Percentiles rank a stretch among this genome's conserved stretches.
Evolutionary conservation across 1,139 yeast genomes (phyloP).

Genomic region (Nakaseomyces glabratus): DNA sequence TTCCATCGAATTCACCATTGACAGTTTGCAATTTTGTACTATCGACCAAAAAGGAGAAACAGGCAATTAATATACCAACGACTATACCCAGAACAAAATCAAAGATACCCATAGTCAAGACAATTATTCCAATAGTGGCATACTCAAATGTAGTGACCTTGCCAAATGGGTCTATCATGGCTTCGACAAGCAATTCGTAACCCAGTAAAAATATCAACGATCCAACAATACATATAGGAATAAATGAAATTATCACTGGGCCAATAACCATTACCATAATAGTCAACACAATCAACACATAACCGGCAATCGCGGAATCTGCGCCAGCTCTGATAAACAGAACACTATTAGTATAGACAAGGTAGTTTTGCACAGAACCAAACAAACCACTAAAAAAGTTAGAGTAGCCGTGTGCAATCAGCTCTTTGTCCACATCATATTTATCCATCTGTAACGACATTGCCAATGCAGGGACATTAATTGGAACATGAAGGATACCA

Average conservation of each 20-base stretch:
- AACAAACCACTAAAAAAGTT: slow-evolving; percentile 72
- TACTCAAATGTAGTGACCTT: slow-evolving; percentile 71
- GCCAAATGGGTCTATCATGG: slow-evolving; percentile 77
- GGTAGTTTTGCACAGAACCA: slow-evolving; percentile 87
- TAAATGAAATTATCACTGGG: slow-evolving; percentile 84
- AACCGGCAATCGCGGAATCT: slow-evolving; percentile 78
- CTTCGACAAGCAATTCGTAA: slow-evolving; percentile 79
- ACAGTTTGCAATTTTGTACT: slow-evolving; percentile 82
- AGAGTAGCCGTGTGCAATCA: slow-evolving; percentile 93
- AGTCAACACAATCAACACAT: slow-evolving; percentile 76
- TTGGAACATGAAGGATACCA: slow-evolving; percentile 93
- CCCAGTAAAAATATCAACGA: slow-evolving; percentile 84
- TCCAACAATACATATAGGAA: slow-evolving; percentile 94
- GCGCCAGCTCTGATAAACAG: slow-evolving; percentile 92
- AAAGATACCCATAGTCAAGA: slow-evolving; percentile 88
- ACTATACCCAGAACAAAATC: slow-evolving; percentile 91
- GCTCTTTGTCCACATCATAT: slow-evolving; percentile 83
- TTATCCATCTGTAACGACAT: slow-evolving; percentile 77
- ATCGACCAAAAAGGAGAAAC: slow-evolving; percentile 83
- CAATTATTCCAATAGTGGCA: slow-evolving; percentile 71
- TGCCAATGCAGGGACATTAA: slow-evolving; percentile 93
- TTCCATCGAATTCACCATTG: slow-evolving; percentile 76
- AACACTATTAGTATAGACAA: slow-evolving; percentile 90
- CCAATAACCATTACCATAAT: slow-evolving; percentile 75
- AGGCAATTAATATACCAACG: slow-evolving; percentile 84